A percentile compares a stretch with the other conserved stretches of the same genome.
Conservation (phyloP, 2,329 filamentous ascomycete species). For the Aspergillus japonicus region DNA sequence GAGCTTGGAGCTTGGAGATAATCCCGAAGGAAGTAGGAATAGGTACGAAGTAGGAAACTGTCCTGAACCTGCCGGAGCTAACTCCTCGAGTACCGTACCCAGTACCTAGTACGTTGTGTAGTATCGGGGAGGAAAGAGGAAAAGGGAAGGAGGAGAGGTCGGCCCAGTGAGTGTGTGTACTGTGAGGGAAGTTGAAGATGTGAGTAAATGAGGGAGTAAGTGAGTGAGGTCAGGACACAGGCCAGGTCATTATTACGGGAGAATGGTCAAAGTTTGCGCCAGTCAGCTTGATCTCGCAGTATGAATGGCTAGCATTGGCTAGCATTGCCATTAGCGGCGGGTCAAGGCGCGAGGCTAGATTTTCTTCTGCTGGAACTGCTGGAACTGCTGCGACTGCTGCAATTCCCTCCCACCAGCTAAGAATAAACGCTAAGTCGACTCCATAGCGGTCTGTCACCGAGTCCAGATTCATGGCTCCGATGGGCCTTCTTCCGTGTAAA, state of each 20-base stretch:
- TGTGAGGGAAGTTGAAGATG: not conserved
- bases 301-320: conserved; percentile 1
- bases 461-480: conserved; percentile 1
- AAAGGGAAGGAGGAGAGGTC: conserved; percentile 5
- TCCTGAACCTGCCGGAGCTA: no score
- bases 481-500: conserved; percentile 10
- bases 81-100: no score
- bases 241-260: conserved; percentile 1
- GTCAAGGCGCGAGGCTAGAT: conserved; percentile 14
- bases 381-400: not conserved
- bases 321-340: conserved; percentile 6
- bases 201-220: not conserved
- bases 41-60: no score
- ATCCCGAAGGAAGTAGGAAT: not conserved
- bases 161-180: not conserved
- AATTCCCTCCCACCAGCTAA: not conserved
- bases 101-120: no score
- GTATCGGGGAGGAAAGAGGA: not conserved
- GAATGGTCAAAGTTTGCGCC: conserved; percentile 15
- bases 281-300: conserved; percentile 8
- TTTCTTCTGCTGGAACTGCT: not conserved
- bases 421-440: not conserved
- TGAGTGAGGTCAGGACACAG: not conserved
- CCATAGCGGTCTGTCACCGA: not conserved
- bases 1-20: not conserved